Evolutionary conservation across 139 green algal genomes (phyloP).

Genomic region (Tetradesmus lagerheimii): DNA sequence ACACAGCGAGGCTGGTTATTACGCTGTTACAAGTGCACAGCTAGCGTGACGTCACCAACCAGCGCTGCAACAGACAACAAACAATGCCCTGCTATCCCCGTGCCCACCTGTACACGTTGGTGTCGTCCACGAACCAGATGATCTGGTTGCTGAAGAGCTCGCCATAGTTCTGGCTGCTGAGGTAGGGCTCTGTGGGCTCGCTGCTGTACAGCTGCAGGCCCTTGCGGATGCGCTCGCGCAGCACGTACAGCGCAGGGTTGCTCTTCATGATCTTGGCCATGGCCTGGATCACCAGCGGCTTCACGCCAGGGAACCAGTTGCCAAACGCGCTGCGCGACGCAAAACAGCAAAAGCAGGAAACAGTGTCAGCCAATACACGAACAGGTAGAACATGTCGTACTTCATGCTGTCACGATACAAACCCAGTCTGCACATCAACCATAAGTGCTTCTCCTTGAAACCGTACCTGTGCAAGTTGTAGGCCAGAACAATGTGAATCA

Average conservation of each 20-base stretch:
- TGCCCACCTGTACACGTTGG: conserved; percentile 96
- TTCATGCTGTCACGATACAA: no score
- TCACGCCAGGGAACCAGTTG: conserved; percentile 99
- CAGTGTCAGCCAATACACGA: no score
- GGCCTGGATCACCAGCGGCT: conserved; percentile 94
- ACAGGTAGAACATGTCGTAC: no score
- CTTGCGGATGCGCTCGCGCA: conserved; percentile 98
- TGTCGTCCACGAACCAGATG: conserved; percentile 99
- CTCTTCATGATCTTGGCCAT: conserved; percentile 99
- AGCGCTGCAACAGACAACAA: no score
- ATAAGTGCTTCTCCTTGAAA: no score
- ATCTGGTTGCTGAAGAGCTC: conserved; percentile 98
- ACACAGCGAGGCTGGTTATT: conserved; percentile 99
- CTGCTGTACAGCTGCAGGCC: conserved; percentile 98
- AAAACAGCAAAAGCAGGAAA: not conserved
- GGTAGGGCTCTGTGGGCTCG: conserved; percentile 99
- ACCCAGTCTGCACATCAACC: no score
- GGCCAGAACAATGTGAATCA: not conserved
- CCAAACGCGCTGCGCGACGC: conserved; percentile 80
- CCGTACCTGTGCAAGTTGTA: not conserved
- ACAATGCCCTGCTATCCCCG: no score
- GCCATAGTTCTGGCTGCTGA: conserved; percentile 97
- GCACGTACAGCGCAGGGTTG: conserved; percentile 99
- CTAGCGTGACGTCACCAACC: no score
- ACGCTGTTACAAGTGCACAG: conserved; percentile 4